phyloP scores from a whole-genome alignment of 176 grass and related monocot genomes.

The Rhynchospora pubera region DNA sequence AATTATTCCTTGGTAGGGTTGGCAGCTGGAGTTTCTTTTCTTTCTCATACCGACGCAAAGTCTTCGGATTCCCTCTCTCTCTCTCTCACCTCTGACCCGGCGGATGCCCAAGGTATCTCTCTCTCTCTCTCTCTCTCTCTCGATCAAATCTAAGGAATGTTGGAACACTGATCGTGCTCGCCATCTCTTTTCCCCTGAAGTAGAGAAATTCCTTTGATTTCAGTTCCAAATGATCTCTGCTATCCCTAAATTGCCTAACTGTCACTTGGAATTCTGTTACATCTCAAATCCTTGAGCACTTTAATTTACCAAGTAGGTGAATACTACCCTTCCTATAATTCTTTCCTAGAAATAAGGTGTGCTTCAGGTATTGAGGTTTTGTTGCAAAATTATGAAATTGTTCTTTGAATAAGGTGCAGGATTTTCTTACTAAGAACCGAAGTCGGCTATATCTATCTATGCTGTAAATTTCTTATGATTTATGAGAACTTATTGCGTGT shows the following conservation, averaged over 20 bases:
- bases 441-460: not conserved
- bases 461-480: not conserved
- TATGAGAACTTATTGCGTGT: not conserved
- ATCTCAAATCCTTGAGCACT: not conserved
- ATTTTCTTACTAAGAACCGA: not conserved
- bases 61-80: not conserved
- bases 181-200: not conserved
- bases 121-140: not conserved
- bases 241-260: not conserved
- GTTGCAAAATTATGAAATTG: too few relatives aligned
- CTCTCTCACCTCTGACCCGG: not conserved
- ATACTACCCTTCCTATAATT: not conserved
- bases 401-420: not conserved
- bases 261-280: not conserved
- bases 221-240: not conserved
- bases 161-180: not conserved
- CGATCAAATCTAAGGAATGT: not conserved
- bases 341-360: not conserved
- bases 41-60: not conserved
- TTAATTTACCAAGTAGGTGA: not conserved
- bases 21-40: not conserved
- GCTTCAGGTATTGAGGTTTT: not conserved
- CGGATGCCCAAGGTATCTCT: not conserved
- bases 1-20: not conserved
- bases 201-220: not conserved